Conservation (phyloP, 768 basidiomycete genomes). For the Lepiota subincarnata region DNA sequence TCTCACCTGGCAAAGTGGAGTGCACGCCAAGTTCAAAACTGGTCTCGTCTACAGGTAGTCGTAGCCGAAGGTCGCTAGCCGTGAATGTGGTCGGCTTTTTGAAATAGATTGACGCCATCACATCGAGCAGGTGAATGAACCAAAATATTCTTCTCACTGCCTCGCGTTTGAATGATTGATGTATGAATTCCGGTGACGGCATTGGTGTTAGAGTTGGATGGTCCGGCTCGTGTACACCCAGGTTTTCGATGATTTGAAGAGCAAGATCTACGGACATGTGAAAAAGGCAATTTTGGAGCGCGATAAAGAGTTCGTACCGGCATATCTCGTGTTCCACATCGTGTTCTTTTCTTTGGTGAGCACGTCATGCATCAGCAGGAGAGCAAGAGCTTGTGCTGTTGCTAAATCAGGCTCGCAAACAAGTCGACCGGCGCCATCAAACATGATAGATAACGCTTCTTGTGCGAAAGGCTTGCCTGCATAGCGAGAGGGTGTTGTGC, state of each 20-base stretch:
- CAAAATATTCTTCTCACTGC: constrained; percentile 80
- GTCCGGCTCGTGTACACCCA: constrained; percentile 64
- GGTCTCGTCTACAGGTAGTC: constrained; percentile 78
- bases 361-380: constrained; percentile 67
- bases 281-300: constrained; percentile 14
- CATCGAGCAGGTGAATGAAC: constrained; percentile 64
- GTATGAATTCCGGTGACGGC: constrained; percentile 55
- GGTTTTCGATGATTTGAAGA: constrained; percentile 59
- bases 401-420: constrained; percentile 60
- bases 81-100: constrained; percentile 39
- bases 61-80: constrained; percentile 50
- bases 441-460: constrained; percentile 65
- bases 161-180: constrained; percentile 67
- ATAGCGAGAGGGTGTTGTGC: constrained; percentile 49
- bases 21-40: constrained; percentile 72
- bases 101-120: constrained; percentile 41
- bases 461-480: constrained; percentile 56
- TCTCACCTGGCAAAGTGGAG: constrained; percentile 49
- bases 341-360: constrained; percentile 38
- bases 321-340: constrained; percentile 41
- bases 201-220: constrained; percentile 55
- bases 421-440: constrained; percentile 62
- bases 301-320: constrained; percentile 34
- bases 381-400: constrained; percentile 71
- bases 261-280: constrained; percentile 48